Evolutionary conservation across 805 yeast species (phyloP), one percentile per base, ranked within the genome.

Genomic region (Alloascoidea africana): DNA sequence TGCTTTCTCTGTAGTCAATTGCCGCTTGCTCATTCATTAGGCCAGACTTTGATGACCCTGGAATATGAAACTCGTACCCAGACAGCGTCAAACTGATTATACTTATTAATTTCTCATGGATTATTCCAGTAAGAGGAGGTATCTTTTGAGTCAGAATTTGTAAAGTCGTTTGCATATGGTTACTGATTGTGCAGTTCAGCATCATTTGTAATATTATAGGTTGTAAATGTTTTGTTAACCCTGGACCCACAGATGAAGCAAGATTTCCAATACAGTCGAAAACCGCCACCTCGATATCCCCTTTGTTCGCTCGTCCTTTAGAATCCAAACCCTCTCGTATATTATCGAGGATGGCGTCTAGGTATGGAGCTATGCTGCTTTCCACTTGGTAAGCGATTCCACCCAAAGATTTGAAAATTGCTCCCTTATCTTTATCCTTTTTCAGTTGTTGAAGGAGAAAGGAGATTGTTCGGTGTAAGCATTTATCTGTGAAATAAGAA

Each of bases 211-310:
- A 59, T 16, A 89, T 67, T 48, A 84, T 94, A 43, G 78, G 70
- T 44, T 85, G 87, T 39, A 91, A 60, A 52, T 84, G 86, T 51
- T 89, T 91, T 0, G 96, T 83, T 39, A 89, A 62, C 0, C 95
- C 94, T 8, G 95, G 93, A 0, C 96, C 96, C 13, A 89, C 84
- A 0, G 97, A 89, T 17, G 69, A 68, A 0, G 96, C 87, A 27
- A 91, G 59, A 56, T 84, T 81, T 0, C 93, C 84, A 34, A 89
- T 67, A 53, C 97, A 91, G 47, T 81, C 83, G 49, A 87, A 89
- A 15, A 89, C 72, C 1, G 94, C 86, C 0, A 83, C 79, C 45
- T 84, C 94, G 34, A 80, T 74, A 36, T 80, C 86, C 50, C 74
- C 78, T 41, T 87, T 66, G 2, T 65, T 55, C 2, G 52, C 57